Evolutionary conservation across 306 rosid species (phyloP), one percentile per base, ranked within the genome.

Genomic region (Inga leiocalycina): DNA sequence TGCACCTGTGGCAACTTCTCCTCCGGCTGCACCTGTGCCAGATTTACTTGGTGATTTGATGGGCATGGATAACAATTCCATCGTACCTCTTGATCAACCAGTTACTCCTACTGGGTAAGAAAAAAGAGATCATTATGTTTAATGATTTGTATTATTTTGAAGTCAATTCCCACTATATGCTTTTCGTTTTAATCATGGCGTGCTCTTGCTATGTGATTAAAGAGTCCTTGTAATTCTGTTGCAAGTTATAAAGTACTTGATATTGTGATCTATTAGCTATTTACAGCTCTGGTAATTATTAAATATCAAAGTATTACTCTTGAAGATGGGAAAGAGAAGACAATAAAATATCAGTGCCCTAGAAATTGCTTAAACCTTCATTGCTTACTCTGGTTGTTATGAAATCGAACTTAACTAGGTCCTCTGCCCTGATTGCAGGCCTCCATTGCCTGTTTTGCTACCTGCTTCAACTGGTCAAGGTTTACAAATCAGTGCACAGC

Each of bases 41-140:
- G 98, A 96, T 89, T 91, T 96, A 88, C 98, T 96, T 78, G 97
- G 98, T 73, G 98, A 94, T 87, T 90, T 92, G 89, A 96, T 94
- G 9, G 98, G 98, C 82, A 87, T 88, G 84, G 98, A 96, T 84
- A 90, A 89, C 71, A 93, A 81, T 87, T 93, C 94, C 70, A 87
- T 86, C 79, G 99, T 89, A 79, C 92, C 95, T 73, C 79, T 86
- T 76, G 99, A 96, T 83, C 87, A 92, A 85, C 97, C 92, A 46
- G 82, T 93, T 90, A 56, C 94, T 88, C 92, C 93, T 75, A 10
- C 94, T 49, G 91, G 97, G 99, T 96, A 87, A 91, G 97, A 77
- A 68, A 74, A 80, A 80, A 32, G 44, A 59, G 71, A 16, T 67
- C n/a, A 64, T 61, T 81, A 22, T 51, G 46, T 22, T 14, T 54